Evolutionary conservation across 345 rosid species (phyloP).

Genomic region (Citrus mangshanensis): DNA sequence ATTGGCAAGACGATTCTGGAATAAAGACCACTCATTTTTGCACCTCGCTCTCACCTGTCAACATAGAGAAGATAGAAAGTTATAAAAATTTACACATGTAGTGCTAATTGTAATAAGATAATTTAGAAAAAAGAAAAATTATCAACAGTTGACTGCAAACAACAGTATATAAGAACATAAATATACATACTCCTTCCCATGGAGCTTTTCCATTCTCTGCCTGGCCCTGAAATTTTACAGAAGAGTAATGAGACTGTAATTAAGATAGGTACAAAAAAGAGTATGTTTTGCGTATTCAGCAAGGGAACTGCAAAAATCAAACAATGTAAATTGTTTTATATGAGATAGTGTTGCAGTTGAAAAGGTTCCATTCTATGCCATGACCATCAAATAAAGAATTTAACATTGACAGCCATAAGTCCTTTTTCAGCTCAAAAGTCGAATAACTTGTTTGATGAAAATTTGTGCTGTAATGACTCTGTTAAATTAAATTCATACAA

Average conservation of each 20-base stretch:
- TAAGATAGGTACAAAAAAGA: conserved; percentile 2
- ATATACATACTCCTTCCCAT: conserved; percentile 75
- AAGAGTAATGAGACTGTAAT: conserved; percentile 10
- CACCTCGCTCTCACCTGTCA: conserved; percentile 82
- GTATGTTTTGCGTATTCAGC: neutral
- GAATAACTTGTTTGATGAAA: neutral
- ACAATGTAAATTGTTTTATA: neutral
- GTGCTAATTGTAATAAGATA: neutral
- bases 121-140: neutral
- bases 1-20: conserved; percentile 57
- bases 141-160: neutral
- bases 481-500: neutral
- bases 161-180: neutral
- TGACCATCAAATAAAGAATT: neutral
- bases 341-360: neutral
- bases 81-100: neutral
- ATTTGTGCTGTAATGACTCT: neutral
- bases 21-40: conserved; percentile 76
- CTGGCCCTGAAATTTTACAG: conserved; percentile 50
- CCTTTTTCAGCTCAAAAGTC: neutral
- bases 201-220: conserved; percentile 68
- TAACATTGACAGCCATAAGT: neutral
- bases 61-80: neutral
- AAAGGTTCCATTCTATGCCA: neutral
- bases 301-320: neutral